Conservation (phyloP, 371 early-diverging fungal species). For the Mucor velutinosus region DNA sequence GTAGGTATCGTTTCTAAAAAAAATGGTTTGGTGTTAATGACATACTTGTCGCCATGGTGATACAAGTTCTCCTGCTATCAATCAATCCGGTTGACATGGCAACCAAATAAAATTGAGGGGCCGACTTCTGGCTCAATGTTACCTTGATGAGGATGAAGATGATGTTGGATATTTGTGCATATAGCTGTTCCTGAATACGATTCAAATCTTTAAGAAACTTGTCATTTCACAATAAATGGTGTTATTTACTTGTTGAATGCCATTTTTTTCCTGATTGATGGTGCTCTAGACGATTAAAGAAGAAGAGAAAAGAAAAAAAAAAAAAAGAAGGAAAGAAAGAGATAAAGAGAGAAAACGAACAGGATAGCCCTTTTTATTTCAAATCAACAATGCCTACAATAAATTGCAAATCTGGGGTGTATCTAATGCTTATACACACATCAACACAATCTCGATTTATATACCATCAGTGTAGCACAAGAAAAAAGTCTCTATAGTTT, state of each 20-base stretch:
- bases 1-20: background rate
- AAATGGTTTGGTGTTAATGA: background rate
- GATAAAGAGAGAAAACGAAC: background rate
- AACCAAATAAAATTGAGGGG: slow-evolving; percentile 7
- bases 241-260: background rate
- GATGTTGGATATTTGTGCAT: background rate
- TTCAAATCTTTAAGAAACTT: background rate
- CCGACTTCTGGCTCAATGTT: background rate
- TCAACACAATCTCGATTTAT: slow-evolving; percentile 17
- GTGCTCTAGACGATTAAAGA: background rate
- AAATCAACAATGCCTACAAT: slow-evolving; percentile 3
- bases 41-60: background rate
- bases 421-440: slow-evolving; percentile 6
- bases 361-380: background rate
- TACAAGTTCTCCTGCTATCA: background rate
- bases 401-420: slow-evolving; percentile 11
- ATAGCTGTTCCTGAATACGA: background rate
- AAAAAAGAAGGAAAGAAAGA: background rate
- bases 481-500: background rate
- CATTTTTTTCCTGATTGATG: background rate
- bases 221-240: background rate
- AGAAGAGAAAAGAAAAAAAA: background rate
- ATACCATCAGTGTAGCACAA: background rate
- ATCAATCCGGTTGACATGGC: slow-evolving; percentile 1
- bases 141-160: slow-evolving; percentile 1